Evolutionary conservation across 768 basidiomycete species (phyloP).

Genomic region (Suillus lakei): DNA sequence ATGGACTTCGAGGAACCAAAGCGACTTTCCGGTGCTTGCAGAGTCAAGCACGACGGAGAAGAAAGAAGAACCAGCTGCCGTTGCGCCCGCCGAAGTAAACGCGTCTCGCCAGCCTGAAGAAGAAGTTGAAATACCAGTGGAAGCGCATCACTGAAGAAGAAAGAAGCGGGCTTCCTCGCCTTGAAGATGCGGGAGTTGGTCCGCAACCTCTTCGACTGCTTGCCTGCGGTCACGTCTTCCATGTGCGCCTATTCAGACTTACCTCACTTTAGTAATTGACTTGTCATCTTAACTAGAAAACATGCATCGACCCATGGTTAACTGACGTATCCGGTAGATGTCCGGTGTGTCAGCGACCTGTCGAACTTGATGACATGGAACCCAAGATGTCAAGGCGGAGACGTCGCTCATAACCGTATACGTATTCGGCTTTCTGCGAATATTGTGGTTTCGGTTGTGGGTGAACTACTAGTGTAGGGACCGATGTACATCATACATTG

Average conservation of each 20-base stretch:
- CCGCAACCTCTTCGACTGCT: constrained; percentile 78
- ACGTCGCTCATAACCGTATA: constrained; percentile 21
- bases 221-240: constrained; percentile 87
- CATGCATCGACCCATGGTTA: constrained; percentile 90
- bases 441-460: not conserved
- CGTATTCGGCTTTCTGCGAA: not conserved
- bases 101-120: constrained; percentile 20
- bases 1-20: constrained; percentile 84
- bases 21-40: constrained; percentile 29
- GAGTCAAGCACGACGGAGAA: constrained; percentile 35
- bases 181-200: constrained; percentile 77
- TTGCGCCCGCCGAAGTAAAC: constrained; percentile 3
- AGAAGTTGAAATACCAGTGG: constrained; percentile 36
- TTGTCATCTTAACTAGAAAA: constrained; percentile 57
- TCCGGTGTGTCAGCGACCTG: constrained; percentile 82
- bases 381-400: constrained; percentile 38
- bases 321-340: constrained; percentile 85
- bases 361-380: constrained; percentile 51
- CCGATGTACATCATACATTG: constrained; percentile 11
- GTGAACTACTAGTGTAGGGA: constrained; percentile 3
- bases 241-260: constrained; percentile 55
- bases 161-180: constrained; percentile 47
- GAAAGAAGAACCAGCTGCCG: constrained; percentile 15
- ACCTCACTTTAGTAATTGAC: constrained; percentile 12
- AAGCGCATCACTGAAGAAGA: constrained; percentile 46